Conservation (phyloP, 1,139 yeast species). For the Kodamaea alishanica region DNA sequence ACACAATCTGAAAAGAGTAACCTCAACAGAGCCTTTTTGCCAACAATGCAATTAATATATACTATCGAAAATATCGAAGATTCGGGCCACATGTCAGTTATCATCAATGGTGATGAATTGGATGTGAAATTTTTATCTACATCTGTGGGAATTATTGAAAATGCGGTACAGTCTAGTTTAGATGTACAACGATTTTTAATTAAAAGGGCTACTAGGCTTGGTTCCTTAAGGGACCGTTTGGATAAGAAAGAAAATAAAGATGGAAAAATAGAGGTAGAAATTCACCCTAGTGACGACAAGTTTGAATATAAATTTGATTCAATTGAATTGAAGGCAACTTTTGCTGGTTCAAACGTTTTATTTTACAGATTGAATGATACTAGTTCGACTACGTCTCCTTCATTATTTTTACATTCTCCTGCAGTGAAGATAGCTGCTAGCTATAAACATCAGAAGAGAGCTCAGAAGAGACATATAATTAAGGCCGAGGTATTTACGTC, state of each 20-base stretch:
- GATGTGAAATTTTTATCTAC: constrained; percentile 61
- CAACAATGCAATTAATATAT: constrained; percentile 61
- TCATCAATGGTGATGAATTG: constrained; percentile 61
- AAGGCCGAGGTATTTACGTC: constrained; percentile 57
- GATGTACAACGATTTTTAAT: constrained; percentile 38
- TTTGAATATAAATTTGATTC: constrained; percentile 37
- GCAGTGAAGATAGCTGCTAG: constrained; percentile 55
- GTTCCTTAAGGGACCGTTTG: not conserved
- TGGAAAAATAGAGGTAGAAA: not conserved
- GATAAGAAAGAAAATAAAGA: not conserved
- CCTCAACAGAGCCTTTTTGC: constrained; percentile 62
- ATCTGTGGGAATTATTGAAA: constrained; percentile 47
- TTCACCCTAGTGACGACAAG: constrained; percentile 12
- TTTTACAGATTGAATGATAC: constrained; percentile 46
- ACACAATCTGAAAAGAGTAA: constrained; percentile 41
- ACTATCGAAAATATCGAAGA: constrained; percentile 33
- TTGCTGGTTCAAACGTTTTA: constrained; percentile 69
- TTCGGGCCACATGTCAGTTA: constrained; percentile 35
- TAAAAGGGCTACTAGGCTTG: constrained; percentile 13
- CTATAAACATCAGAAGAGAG: constrained; percentile 27
- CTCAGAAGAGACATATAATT: constrained; percentile 40
- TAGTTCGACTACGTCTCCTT: constrained; percentile 43
- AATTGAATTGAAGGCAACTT: constrained; percentile 50
- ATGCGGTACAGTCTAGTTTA: constrained; percentile 42
- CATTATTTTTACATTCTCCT: constrained; percentile 72